phyloP scores from a whole-genome alignment of 257 asterid genomes.

The Solanum medicagineum region DNA sequence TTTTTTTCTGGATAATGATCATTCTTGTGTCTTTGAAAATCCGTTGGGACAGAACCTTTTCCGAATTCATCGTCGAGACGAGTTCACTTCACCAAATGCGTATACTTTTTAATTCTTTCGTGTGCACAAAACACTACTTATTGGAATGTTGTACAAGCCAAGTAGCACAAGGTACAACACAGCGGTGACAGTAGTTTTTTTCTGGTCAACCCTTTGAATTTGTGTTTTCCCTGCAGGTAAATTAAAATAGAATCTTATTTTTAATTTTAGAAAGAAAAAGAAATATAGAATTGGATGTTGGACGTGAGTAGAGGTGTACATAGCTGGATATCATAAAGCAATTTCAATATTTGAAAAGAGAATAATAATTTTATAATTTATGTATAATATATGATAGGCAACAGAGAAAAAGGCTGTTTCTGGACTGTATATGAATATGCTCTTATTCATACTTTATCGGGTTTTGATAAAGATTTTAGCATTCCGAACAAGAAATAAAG shows the following conservation, averaged over 20 bases:
- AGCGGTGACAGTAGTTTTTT: neutral
- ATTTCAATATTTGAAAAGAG: neutral
- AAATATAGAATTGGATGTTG: neutral
- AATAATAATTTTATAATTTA: neutral
- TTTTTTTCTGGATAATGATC: too few species aligned
- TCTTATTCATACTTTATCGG: neutral
- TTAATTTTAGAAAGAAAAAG: neutral
- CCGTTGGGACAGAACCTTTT: too few species aligned
- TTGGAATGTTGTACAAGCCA: neutral
- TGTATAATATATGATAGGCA: neutral
- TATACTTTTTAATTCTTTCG: too few species aligned
- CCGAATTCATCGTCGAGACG: too few species aligned
- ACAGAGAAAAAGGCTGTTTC: neutral
- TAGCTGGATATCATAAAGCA: neutral
- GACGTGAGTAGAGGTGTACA: neutral
- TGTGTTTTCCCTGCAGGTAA: neutral
- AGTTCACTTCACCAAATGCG: too few species aligned
- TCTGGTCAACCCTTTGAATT: neutral
- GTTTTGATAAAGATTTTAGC: neutral
- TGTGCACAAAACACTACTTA: neutral
- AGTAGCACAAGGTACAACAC: neutral
- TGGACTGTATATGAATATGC: conserved; percentile 1
- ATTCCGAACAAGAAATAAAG: neutral
- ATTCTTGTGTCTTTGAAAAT: too few species aligned
- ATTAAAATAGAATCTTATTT: neutral